phyloP scores from a whole-genome alignment of 169 alveolate species.

The Eimeria sp. region DNA sequence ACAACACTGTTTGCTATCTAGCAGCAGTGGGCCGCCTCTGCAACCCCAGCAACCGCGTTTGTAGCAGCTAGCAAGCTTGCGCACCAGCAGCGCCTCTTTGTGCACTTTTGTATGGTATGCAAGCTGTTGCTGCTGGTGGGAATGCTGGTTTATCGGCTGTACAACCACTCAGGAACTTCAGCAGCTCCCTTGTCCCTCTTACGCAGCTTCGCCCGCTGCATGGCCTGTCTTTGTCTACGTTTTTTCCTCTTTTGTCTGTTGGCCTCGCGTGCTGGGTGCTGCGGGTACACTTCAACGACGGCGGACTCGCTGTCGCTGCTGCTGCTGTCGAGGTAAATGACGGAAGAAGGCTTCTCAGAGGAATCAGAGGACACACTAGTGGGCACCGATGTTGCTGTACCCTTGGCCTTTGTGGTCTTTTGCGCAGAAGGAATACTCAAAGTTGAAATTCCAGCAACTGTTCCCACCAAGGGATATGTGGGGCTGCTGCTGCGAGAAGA shows the following conservation, averaged over 20 bases:
- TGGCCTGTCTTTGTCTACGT: conserved; percentile 30
- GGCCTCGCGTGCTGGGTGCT: background rate
- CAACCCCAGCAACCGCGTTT: background rate
- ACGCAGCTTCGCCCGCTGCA: background rate
- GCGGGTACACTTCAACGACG: conserved; percentile 27
- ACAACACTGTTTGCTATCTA: background rate
- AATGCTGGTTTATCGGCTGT: background rate
- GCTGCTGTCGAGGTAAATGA: conserved; percentile 10
- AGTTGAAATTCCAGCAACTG: background rate
- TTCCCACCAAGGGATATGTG: background rate
- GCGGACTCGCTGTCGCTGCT: conserved; percentile 49
- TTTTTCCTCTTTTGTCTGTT: conserved; percentile 2
- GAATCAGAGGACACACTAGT: background rate
- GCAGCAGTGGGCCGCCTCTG: background rate
- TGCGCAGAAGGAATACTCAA: background rate
- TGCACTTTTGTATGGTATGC: background rate
- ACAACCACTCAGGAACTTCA: background rate
- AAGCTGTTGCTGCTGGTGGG: background rate
- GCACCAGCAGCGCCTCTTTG: conserved; percentile 9
- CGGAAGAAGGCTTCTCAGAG: background rate
- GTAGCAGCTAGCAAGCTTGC: background rate
- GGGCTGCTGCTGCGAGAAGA: conserved; percentile 51
- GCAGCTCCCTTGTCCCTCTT: background rate
- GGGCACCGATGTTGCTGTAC: background rate
- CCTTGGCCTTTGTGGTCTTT: background rate